Conservation (phyloP, 2,329 filamentous ascomycete genomes). For the Tolypocladium inflatum region DNA sequence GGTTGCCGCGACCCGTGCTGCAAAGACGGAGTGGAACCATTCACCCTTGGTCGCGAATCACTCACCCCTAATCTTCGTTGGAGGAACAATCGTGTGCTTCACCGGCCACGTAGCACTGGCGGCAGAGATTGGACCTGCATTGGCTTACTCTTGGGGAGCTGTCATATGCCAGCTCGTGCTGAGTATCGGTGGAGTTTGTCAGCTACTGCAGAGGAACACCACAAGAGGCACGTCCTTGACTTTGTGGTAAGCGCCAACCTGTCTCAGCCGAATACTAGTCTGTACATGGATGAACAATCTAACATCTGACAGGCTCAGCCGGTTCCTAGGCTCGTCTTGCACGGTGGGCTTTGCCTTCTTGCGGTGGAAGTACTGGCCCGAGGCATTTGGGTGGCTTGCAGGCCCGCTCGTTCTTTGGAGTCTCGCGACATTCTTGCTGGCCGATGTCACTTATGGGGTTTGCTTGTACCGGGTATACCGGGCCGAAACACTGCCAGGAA, state of each 20-base stretch:
- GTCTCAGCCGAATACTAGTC: neutral
- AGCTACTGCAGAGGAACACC: constrained; percentile 6
- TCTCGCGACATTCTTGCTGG: constrained; percentile 2
- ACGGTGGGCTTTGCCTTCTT: constrained; percentile 6
- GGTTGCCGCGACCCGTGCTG: constrained; percentile 3
- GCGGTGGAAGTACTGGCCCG: constrained; percentile 7
- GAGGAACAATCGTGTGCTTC: constrained; percentile 5
- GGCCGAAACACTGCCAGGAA: neutral
- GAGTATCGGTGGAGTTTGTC: constrained; percentile 6
- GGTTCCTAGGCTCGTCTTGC: constrained; percentile 7
- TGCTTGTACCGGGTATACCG: constrained; percentile 2
- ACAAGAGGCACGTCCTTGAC: constrained; percentile 5
- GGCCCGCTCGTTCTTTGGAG: constrained; percentile 6
- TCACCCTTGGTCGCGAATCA: constrained; percentile 5
- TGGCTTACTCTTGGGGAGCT: constrained; percentile 8
- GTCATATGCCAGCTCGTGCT: constrained; percentile 7
- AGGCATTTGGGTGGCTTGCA: constrained; percentile 5
- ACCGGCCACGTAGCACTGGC: constrained; percentile 8
- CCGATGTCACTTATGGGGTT: constrained; percentile 5
- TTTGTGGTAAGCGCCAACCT: constrained; percentile 3
- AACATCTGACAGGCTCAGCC: constrained; percentile 2
- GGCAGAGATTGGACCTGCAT: constrained; percentile 5
- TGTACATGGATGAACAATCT: neutral
- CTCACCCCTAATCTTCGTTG: constrained; percentile 3
- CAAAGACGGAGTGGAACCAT: constrained; percentile 5